Evolutionary conservation across 2,329 filamentous ascomycete species (phyloP).

Genomic region (Xylariales sp.): DNA sequence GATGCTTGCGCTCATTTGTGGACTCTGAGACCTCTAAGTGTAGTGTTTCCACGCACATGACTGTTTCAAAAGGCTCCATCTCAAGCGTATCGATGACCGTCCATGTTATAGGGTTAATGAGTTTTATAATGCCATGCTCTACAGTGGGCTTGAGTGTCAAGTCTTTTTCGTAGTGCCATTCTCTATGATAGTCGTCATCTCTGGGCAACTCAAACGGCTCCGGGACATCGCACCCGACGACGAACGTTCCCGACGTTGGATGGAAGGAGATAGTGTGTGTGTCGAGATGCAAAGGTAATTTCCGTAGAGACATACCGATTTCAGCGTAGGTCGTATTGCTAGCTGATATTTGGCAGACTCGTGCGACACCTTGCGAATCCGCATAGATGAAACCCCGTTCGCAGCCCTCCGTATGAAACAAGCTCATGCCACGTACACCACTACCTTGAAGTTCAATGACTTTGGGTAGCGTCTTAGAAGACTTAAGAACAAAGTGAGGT

Average conservation of each 20-base stretch:
- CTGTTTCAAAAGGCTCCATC: slow-evolving; percentile 78
- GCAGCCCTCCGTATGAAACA: slow-evolving; percentile 81
- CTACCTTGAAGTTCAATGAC: slow-evolving; percentile 78
- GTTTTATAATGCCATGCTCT: slow-evolving; percentile 78
- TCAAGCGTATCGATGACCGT: slow-evolving; percentile 79
- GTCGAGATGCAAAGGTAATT: slow-evolving; percentile 76
- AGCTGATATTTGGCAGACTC: slow-evolving; percentile 77
- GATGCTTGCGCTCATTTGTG: slow-evolving; percentile 84
- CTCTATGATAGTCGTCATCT: slow-evolving; percentile 84
- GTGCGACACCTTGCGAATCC: slow-evolving; percentile 76
- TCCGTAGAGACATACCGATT: slow-evolving; percentile 79
- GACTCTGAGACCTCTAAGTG: slow-evolving; percentile 91
- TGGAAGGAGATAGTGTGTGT: slow-evolving; percentile 82
- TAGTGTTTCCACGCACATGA: slow-evolving; percentile 85
- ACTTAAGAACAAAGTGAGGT: slow-evolving; percentile 85
- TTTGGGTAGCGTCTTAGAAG: slow-evolving; percentile 79
- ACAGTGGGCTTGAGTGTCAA: slow-evolving; percentile 72
- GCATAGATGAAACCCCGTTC: slow-evolving; percentile 86
- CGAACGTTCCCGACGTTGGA: slow-evolving; percentile 77
- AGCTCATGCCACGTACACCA: slow-evolving; percentile 76
- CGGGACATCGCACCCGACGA: slow-evolving; percentile 74
- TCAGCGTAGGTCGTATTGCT: slow-evolving; percentile 75
- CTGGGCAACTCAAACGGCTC: slow-evolving; percentile 85
- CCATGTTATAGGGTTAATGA: slow-evolving; percentile 83
- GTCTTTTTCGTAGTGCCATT: slow-evolving; percentile 81